phyloP scores from a whole-genome alignment of 257 asterid species.

The Lavandula angustifolia region DNA sequence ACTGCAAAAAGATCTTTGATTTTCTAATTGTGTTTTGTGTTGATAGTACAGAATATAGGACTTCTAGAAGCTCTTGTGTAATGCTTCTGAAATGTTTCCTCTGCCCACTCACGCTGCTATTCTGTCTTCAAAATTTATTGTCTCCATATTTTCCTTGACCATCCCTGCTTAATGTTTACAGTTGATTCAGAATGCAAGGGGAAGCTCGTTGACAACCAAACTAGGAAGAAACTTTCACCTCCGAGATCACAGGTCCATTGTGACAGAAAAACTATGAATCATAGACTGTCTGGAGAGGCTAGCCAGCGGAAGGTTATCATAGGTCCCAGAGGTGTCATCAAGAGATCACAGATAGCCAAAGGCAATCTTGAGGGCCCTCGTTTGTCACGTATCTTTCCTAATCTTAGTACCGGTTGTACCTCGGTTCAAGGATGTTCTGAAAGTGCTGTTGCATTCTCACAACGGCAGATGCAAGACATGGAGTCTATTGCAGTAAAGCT shows the following conservation, averaged over 20 bases:
- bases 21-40: constrained; percentile 15
- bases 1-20: constrained; percentile 10
- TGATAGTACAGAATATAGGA: not conserved
- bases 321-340: constrained; percentile 41
- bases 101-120: constrained; percentile 11
- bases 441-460: constrained; percentile 84
- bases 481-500: constrained; percentile 76
- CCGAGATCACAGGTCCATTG: constrained; percentile 35
- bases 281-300: constrained; percentile 35
- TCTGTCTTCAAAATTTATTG: constrained; percentile 18
- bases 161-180: constrained; percentile 28
- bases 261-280: constrained; percentile 37
- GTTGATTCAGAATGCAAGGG: constrained; percentile 52
- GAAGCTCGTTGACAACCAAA: constrained; percentile 45
- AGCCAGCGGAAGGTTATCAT: constrained; percentile 40
- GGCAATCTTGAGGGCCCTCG: constrained; percentile 69
- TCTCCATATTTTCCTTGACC: constrained; percentile 25
- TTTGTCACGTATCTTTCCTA: constrained; percentile 59
- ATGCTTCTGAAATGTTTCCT: not conserved
- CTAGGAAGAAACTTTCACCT: constrained; percentile 38
- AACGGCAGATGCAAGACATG: constrained; percentile 82
- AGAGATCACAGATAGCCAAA: constrained; percentile 48
- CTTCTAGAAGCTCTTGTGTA: constrained; percentile 1
- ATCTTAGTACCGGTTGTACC: constrained; percentile 63
- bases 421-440: constrained; percentile 74